Evolutionary conservation across 2,329 filamentous ascomycete species (phyloP), one percentile per base, ranked within the genome.

Genomic region (Talaromyces islandicus): DNA sequence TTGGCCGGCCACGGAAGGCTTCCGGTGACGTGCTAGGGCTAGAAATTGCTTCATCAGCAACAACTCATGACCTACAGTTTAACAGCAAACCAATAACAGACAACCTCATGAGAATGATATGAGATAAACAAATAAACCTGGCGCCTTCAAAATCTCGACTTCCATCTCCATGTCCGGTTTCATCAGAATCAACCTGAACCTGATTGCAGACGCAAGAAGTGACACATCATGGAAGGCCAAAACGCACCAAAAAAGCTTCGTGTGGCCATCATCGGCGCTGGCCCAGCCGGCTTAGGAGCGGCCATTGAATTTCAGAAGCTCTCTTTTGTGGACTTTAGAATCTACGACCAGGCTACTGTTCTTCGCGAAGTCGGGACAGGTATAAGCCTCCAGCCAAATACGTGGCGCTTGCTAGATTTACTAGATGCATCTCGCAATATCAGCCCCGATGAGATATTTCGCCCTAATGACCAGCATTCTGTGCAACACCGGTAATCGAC

Each of bases 301-400:
- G 43, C 56, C 41, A 57, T 57, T 52, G 56, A 57, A 19, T 52
- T 57, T 7, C 14, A 48, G 11, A 50, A 57, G 27, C 56, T 57
- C n/a, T 25, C 41, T 12, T 57, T 57, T 52, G 56, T 57, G 43
- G 43, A 57, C 10, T 51, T 30, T 9, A 57, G 30, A 41, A 38
- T 57, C 25, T 57, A 57, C n/a, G 56, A 57, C 25, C 56, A 57
- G 56, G 60, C 52, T 1, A 60, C 57, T 35, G 57, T 48, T 17
- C 48, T 62, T 11, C 57, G 53, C 19, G 60, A 62, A 32, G 38
- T 62, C 30, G 60, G 60, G 6, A 54, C 60, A 4, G 60, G 60
- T 14, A 62, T 62, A 14, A 62, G 60, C 25, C 46, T 62, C 24
- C 60, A 62, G 54, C 51, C 57, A 6, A 62, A 54, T 41, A 62